Evolutionary conservation across 2,329 filamentous ascomycete species (phyloP), one percentile per base, ranked within the genome.

Genomic region (Cladosporium sp.): DNA sequence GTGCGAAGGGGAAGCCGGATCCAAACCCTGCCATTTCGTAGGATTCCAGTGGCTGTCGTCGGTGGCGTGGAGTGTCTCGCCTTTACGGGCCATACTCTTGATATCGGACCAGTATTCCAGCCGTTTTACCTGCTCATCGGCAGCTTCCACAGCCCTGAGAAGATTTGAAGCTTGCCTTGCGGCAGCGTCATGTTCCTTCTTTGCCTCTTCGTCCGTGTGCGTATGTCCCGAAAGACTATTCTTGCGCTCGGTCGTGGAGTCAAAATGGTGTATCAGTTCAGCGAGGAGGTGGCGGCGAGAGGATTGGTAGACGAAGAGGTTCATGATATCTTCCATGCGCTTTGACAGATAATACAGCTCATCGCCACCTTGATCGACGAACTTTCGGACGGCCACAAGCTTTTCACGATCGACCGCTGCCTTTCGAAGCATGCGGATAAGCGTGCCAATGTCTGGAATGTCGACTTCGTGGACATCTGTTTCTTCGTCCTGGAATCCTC

Each of bases 371-470:
- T 93, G 78, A 37, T 83, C 74, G n/a, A 96, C 75, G 64, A 96
- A 99, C 55, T 81, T 87, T 61, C 86, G 83, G 18, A 96, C 79
- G 0, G 86, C 85, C 54, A 92, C 85, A 52, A 95, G 83, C 73
- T 93, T 97, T 72, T 97, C 92, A 29, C 93, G 82, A 65, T 99
- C 93, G 58, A 99, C 89, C 7, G 84, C 80, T 5, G 86, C 82
- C 34, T 72, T 72, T 55, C 84, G 85, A 49, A 99, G 69, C 2
- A 81, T 79, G 18, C 70, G 72, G 72, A 95, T 78, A 20, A 99
- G 73, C 3, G 82, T 80, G 3, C 83, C 80, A 15, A 89, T 80
- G 61, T 89, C 80, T 4, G 72, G 73, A 44, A 85, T 78, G 42
- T 85, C 80, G 50, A 81, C 80, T 1, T 64, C 59, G 29, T 73